Base-by-base conservation (phyloP, 768 basidiomycete species). In the Boletus rubropictus region DNA sequence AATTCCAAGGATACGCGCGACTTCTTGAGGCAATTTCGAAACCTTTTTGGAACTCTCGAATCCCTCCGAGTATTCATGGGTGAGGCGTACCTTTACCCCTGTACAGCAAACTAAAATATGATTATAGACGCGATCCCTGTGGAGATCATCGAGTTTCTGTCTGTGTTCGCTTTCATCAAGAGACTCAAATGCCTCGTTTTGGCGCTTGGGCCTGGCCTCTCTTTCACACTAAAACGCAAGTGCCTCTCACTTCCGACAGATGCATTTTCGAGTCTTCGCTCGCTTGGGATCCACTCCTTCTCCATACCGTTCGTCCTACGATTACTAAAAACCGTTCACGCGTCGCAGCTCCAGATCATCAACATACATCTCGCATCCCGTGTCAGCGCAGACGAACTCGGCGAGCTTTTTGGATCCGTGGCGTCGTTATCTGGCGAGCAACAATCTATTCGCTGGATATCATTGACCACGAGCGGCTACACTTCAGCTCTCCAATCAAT, bases 141-240 rank as follows among this genome's bases (percentile, higher is more conserved):
- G 1, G 58, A 56, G 6, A 53, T 60, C 33, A 27, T 37, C 24
- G 50, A 60, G 0, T 56, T 59, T 17, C 28, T 58, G 32, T 20
- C 54, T 27, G n/a, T n/a, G n/a, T n/a, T n/a, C n/a, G n/a, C n/a
- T n/a, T n/a, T n/a, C n/a, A n/a, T 56, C 18, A 40, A 42, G 28
- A 49, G 31, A 14, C 58, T 58, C n/a, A 57, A 50, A 22, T 49
- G 43, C 12, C 22, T 60, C 27, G 57, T 59, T 22, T 34, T 59
- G 20, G 53, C 53, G 1, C 49, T 59, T 9, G 56, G 56, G 4
- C 46, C 40, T 5, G 32, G 49, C 4, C 11, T 56, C 27, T 20
- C 38, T 21, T 55, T 57, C 45, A 36, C 35, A 1, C 14, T 7
- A 3, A 55, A 52, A 38, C 42, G 45, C 18, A 55, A 57, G 42